These are phyloP conservation scores for Neonectria hederae DNA, from an alignment of 2,329 filamentous ascomycete species.

Conservation along the genomic window DNA sequence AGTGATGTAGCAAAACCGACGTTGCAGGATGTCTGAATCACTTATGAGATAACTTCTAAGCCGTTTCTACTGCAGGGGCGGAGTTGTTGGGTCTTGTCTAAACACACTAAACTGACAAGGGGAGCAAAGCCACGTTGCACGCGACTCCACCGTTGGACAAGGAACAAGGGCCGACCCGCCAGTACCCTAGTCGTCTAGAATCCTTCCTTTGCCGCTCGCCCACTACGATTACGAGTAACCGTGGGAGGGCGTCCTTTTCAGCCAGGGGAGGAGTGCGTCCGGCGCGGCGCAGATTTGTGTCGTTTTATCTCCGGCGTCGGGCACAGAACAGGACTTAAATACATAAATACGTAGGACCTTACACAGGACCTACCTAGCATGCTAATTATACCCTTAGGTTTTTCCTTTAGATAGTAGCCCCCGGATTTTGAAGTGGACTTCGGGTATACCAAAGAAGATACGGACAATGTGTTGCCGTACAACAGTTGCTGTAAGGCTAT, in stretches of 20 bases:
- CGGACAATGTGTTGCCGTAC: background rate
- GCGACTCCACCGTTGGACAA: background rate
- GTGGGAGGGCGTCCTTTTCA: background rate
- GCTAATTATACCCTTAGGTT: background rate
- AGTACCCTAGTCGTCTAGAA: background rate
- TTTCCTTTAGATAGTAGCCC: background rate
- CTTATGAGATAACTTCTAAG: too few relatives aligned
- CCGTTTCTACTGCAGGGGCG: background rate
- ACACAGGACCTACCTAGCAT: too few relatives aligned
- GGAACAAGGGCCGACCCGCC: background rate
- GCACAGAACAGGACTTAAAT: background rate
- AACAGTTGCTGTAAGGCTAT: background rate
- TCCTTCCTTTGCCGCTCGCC: background rate
- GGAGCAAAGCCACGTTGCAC: background rate
- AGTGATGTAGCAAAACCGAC: too few relatives aligned
- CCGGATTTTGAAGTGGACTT: background rate
- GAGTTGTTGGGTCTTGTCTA: background rate
- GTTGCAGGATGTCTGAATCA: too few relatives aligned
- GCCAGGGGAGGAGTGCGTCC: background rate
- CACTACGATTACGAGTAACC: background rate
- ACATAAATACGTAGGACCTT: background rate
- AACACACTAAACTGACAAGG: background rate
- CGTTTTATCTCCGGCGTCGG: too few relatives aligned
- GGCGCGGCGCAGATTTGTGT: background rate
- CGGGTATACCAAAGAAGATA: background rate